Conservation (phyloP, 352 stramenopile genomes). For the Globisporangium nagaii region DNA sequence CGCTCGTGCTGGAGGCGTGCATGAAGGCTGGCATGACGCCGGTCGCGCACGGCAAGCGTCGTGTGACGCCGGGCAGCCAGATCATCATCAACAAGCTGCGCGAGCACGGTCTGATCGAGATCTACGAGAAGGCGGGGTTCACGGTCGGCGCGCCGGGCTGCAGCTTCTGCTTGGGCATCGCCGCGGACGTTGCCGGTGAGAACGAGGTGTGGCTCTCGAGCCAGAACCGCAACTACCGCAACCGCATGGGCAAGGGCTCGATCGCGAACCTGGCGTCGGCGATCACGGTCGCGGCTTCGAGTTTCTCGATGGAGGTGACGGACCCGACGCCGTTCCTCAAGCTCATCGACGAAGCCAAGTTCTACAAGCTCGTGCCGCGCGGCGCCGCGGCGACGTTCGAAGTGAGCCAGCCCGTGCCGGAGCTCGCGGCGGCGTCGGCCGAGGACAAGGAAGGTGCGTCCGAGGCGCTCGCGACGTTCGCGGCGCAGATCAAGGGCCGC, state of each 20-base stretch:
- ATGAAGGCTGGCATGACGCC: slow-evolving; percentile 66
- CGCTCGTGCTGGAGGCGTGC: slow-evolving; percentile 70
- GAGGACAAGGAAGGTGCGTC: slow-evolving; percentile 17
- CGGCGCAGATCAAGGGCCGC: slow-evolving; percentile 54
- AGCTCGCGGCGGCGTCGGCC: slow-evolving; percentile 27
- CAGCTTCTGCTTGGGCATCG: slow-evolving; percentile 80
- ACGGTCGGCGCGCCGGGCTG: slow-evolving; percentile 69
- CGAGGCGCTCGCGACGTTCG: slow-evolving; percentile 34
- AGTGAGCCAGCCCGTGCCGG: slow-evolving; percentile 44
- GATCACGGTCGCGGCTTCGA: slow-evolving; percentile 77
- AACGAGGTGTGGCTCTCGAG: slow-evolving; percentile 80
- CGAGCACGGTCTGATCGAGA: slow-evolving; percentile 59
- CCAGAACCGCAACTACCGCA: slow-evolving; percentile 87
- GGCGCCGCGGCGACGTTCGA: slow-evolving; percentile 32
- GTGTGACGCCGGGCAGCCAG: slow-evolving; percentile 73
- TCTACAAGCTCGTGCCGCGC: slow-evolving; percentile 52
- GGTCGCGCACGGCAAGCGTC: slow-evolving; percentile 48
- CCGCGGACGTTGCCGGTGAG: slow-evolving; percentile 73
- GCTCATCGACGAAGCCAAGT: slow-evolving; percentile 68
- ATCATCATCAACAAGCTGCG: slow-evolving; percentile 81
- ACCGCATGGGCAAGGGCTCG: slow-evolving; percentile 81
- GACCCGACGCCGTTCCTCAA: slow-evolving; percentile 70
- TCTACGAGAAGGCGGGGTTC: slow-evolving; percentile 82
- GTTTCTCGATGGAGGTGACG: slow-evolving; percentile 77
- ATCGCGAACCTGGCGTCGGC: slow-evolving; percentile 79